phyloP scores from a whole-genome alignment of 805 yeast species.

The Wickerhamiella cacticola region DNA sequence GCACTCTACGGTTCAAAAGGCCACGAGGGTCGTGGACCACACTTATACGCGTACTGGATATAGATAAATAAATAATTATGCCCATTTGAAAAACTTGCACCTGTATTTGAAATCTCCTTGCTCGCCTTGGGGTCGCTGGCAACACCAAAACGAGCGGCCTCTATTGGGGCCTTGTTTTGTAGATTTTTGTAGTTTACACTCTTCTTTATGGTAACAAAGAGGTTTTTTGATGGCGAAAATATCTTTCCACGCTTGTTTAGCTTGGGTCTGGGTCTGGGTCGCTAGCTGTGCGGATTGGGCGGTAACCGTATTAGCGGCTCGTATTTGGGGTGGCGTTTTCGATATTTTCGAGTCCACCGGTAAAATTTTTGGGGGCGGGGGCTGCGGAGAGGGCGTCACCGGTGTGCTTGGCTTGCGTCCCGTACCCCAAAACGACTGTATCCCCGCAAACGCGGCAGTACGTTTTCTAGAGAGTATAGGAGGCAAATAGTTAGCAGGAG shows the following conservation, averaged over 20 bases:
- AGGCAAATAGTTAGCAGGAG: neutral
- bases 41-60: neutral
- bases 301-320: neutral
- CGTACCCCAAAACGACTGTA: constrained; percentile 7
- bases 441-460: neutral
- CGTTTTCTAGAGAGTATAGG: constrained; percentile 11
- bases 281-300: neutral
- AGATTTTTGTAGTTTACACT: constrained; percentile 25
- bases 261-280: neutral
- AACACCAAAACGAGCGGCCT: constrained; percentile 33
- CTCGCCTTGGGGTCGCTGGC: constrained; percentile 26
- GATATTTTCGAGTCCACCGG: neutral
- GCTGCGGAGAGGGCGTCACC: neutral
- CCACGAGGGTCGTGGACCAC: neutral
- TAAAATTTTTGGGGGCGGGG: neutral
- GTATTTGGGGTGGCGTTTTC: neutral
- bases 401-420: neutral
- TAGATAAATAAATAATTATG: neutral
- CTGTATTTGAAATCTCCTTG: constrained; percentile 19
- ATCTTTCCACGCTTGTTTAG: constrained; percentile 16
- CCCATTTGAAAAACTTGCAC: constrained; percentile 31
- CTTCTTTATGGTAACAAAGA: constrained; percentile 28
- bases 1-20: neutral
- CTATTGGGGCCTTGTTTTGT: constrained; percentile 29
- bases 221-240: constrained; percentile 21